Evolutionary conservation across 140 eudicot genomes (phyloP).

Genomic region (Artemisia princeps): DNA sequence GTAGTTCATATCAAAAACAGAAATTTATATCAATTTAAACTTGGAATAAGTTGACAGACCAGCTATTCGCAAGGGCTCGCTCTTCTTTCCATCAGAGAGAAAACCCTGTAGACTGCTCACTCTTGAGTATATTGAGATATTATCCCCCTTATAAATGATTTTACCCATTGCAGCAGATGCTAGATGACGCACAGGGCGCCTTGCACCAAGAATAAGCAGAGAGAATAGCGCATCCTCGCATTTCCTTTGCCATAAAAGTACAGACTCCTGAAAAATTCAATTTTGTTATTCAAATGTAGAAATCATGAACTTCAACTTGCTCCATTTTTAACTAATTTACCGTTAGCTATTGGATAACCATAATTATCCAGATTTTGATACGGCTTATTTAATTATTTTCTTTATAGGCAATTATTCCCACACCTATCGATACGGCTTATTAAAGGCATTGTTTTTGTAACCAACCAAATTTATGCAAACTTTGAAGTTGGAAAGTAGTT

Average conservation of each 20-base stretch:
- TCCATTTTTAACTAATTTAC: background rate
- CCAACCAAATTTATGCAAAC: no score
- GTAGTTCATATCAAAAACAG: background rate
- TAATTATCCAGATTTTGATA: no score
- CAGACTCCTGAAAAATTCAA: slow-evolving; percentile 58
- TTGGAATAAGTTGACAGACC: slow-evolving; percentile 44
- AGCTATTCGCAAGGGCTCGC: slow-evolving; percentile 78
- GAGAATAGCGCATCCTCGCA: slow-evolving; percentile 92
- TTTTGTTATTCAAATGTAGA: slow-evolving; percentile 6
- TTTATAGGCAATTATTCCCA: no score
- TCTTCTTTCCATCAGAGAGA: slow-evolving; percentile 87
- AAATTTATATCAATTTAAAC: slow-evolving; percentile 14
- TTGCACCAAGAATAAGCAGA: slow-evolving; percentile 78
- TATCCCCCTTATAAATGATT: slow-evolving; percentile 73
- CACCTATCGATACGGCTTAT: no score
- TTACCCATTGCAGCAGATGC: slow-evolving; percentile 91
- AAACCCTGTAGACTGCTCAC: slow-evolving; percentile 89
- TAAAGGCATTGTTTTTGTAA: no score
- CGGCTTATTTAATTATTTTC: no score
- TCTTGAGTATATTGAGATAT: slow-evolving; percentile 85
- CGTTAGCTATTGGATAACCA: no score
- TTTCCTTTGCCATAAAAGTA: slow-evolving; percentile 84
- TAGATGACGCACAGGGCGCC: slow-evolving; percentile 92
- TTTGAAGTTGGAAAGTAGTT: no score
- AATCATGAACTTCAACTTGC: slow-evolving; percentile 11